Conservation (phyloP, 2,329 filamentous ascomycete species). For the Myriosclerotinia scirpicola region DNA sequence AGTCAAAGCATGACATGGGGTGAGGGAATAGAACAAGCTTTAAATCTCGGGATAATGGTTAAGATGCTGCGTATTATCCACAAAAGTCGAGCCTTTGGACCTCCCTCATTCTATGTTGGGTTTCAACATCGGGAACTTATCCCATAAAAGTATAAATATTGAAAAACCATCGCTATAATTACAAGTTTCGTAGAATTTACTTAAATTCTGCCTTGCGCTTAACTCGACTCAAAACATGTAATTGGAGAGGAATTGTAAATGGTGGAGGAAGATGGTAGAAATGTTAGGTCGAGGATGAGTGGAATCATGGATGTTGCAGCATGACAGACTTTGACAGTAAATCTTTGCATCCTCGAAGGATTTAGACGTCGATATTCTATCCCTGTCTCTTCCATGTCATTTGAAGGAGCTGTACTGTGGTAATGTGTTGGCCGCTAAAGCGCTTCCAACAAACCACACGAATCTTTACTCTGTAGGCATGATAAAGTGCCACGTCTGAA, state of each 20-base stretch:
- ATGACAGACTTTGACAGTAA: background rate
- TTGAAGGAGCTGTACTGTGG: background rate
- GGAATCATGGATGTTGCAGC: conserved; percentile 7
- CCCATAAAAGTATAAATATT: background rate
- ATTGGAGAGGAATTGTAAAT: background rate
- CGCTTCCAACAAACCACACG: background rate
- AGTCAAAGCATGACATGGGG: conserved; percentile 9
- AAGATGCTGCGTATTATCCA: background rate
- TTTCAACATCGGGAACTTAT: background rate
- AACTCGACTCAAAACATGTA: background rate
- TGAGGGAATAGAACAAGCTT: conserved; percentile 17
- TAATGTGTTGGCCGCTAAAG: conserved; percentile 2
- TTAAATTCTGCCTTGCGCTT: conserved; percentile 4
- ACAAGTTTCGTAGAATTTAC: background rate
- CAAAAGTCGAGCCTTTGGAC: background rate
- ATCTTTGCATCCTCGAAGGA: conserved; percentile 13
- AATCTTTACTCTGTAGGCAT: background rate
- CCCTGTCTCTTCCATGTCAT: background rate
- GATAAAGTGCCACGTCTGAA: conserved; percentile 11
- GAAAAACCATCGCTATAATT: background rate
- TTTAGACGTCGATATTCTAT: conserved; percentile 4
- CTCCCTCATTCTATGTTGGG: background rate
- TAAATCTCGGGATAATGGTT: background rate
- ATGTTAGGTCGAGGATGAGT: conserved; percentile 1
- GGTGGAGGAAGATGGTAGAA: conserved; percentile 1